Evolutionary conservation across 805 yeast species (phyloP).

Genomic region (Zygotorulaspora danielsina): DNA sequence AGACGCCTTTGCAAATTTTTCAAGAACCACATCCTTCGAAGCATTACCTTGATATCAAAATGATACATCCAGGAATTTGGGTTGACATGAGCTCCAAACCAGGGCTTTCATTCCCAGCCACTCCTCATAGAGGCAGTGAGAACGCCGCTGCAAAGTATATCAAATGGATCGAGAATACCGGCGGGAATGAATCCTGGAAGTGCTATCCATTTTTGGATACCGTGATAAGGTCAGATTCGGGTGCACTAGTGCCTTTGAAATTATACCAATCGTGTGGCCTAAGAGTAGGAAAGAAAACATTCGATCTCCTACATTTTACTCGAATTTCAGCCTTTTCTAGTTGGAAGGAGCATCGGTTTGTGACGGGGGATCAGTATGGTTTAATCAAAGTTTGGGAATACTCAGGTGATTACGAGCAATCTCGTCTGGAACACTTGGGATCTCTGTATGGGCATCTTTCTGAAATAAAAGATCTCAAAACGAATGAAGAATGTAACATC

Average conservation of each 20-base stretch:
- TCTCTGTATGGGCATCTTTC: slow-evolving; percentile 53
- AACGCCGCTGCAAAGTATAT: slow-evolving; percentile 7
- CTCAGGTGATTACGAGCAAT: slow-evolving; percentile 12
- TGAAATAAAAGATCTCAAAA: slow-evolving; percentile 43
- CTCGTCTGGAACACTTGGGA: slow-evolving; percentile 35
- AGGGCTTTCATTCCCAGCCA: slow-evolving; percentile 5
- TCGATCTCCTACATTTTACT: slow-evolving; percentile 34
- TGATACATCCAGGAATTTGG: slow-evolving; percentile 10
- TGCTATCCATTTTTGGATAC: slow-evolving; percentile 17
- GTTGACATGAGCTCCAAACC: slow-evolving; percentile 5
- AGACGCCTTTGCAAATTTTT: slow-evolving; percentile 76
- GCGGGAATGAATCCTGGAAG: slow-evolving; percentile 11
- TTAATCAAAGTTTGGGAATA: slow-evolving; percentile 54
- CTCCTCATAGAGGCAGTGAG: too few species aligned
- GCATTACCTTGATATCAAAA: slow-evolving; percentile 16
- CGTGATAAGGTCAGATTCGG: slow-evolving; percentile 3
- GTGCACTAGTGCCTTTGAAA: slow-evolving; percentile 5
- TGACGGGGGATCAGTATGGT: slow-evolving; percentile 51
- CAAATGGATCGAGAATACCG: slow-evolving; percentile 8
- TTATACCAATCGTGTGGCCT: slow-evolving; percentile 7
- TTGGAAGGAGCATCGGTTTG: slow-evolving; percentile 26
- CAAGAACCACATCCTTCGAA: slow-evolving; percentile 58
- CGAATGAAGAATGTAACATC: slow-evolving; percentile 50
- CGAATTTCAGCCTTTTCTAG: slow-evolving; percentile 28
- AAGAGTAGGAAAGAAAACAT: slow-evolving; percentile 16